Evolutionary conservation across 176 grass and related monocot species (phyloP).

Genomic region (Puccinellia tenuiflora): DNA sequence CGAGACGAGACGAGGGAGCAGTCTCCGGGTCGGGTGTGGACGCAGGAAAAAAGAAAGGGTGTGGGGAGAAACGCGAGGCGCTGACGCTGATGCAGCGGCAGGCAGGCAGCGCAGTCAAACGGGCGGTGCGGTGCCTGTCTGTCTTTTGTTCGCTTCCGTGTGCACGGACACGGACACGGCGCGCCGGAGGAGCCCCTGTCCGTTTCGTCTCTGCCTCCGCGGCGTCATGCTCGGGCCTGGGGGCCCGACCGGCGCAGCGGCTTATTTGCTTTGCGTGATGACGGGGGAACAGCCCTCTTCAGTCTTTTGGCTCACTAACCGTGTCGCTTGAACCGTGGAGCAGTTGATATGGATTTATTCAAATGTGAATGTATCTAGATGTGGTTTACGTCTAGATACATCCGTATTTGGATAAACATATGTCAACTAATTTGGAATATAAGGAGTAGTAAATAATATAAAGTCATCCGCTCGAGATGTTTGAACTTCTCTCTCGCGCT

Average conservation of each 20-base stretch:
- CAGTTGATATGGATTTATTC: too few relatives aligned
- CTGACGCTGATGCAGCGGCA: conserved; percentile 23
- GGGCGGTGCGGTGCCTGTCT: conserved; percentile 17
- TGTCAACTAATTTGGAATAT: too few relatives aligned
- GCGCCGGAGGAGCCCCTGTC: neutral
- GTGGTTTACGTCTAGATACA: too few relatives aligned
- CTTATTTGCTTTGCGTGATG: neutral
- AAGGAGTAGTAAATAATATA: too few relatives aligned
- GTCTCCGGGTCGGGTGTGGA: conserved; percentile 34
- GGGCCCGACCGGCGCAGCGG: neutral
- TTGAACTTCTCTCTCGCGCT: too few relatives aligned
- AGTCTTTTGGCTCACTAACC: too few relatives aligned
- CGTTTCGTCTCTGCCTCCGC: neutral
- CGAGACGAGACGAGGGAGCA: neutral
- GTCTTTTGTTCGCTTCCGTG: conserved; percentile 12
- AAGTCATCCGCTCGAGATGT: too few relatives aligned
- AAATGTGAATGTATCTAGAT: too few relatives aligned
- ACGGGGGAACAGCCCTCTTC: neutral
- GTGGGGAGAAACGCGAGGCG: neutral
- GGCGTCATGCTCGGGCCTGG: neutral
- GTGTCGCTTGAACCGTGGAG: too few relatives aligned
- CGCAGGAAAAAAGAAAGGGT: neutral
- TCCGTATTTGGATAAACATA: too few relatives aligned
- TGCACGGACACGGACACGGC: neutral
- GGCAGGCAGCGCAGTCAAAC: conserved; percentile 48